Evolutionary conservation across 225 moss, liverwort and hornwort species (phyloP), one percentile per base, ranked within the genome.

Genomic region (Pleurozium schreberi): DNA sequence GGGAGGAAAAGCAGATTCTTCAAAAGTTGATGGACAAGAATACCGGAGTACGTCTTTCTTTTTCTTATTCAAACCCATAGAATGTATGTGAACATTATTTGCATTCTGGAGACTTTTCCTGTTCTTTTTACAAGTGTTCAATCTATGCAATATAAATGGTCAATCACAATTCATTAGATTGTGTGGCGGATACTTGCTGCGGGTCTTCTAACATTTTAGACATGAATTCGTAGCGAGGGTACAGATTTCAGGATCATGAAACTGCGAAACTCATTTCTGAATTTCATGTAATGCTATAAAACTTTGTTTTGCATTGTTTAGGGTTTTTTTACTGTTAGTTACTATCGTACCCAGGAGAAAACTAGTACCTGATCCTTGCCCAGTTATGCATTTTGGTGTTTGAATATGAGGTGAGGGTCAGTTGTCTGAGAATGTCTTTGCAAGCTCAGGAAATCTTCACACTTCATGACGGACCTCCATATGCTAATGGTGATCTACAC

Each of bases 401-500:
- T 83, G 80, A 84, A 36, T 71, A 75, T 86, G 66, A 66, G 80
- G 31, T 88, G 88, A 80, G 86, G 84, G 27, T 68, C 69, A 50
- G n/a, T 83, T 85, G 80, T 84, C 87, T 91, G 81, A 89, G 42
- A 79, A 80, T 82, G 58, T 67, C 43, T 69, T 67, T 87, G 74
- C 70, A 73, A 84, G 45, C 88, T 73, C 93, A 98, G 97, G 96
- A 96, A 75, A 90, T 92, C 40, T 98, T 89, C 70, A 97, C 97
- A 79, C 93, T 97, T 65, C 98, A 97, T 86, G 97, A 97, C 92
- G 98, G 98, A 87, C 97, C 98, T 79, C 98, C 97, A 47, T 98
- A 97, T 91, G 98, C 96, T 16, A 98, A 98, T 91, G 97, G 98
- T 84, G 98, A 98, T 88, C 93, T 98, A 84, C 98, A 98, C 77